These are phyloP conservation scores for Phialophora expanda DNA, from an alignment of 2,329 filamentous ascomycete genomes.

Conservation along the genomic window DNA sequence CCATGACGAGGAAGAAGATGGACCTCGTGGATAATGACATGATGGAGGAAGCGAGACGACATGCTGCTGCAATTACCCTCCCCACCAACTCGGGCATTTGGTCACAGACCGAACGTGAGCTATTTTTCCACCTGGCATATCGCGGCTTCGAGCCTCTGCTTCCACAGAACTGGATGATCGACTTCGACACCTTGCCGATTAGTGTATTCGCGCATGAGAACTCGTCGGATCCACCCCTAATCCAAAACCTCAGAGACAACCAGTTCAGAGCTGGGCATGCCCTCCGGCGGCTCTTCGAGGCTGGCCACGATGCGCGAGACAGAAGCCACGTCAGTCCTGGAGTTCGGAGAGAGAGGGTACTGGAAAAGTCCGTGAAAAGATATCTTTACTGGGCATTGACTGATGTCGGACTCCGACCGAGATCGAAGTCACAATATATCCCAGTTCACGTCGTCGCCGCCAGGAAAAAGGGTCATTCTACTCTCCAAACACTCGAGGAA, in stretches of 20 bases:
- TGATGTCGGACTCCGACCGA: constrained; percentile 53
- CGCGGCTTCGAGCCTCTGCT: constrained; percentile 63
- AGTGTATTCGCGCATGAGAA: constrained; percentile 55
- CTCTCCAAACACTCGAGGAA: constrained; percentile 49
- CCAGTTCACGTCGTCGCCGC: constrained; percentile 56
- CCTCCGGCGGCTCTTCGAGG: constrained; percentile 55
- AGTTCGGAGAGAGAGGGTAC: constrained; percentile 34
- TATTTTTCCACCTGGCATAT: constrained; percentile 60
- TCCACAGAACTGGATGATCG: constrained; percentile 57
- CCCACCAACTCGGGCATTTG: constrained; percentile 51
- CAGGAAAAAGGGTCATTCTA: constrained; percentile 48
- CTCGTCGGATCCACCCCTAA: constrained; percentile 50
- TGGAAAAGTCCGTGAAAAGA: constrained; percentile 46
- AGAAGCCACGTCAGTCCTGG: constrained; percentile 48
- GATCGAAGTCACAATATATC: constrained; percentile 42
- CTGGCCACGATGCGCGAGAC: constrained; percentile 60
- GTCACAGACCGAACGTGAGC: constrained; percentile 57
- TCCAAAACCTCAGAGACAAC: constrained; percentile 48
- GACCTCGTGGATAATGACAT: constrained; percentile 31
- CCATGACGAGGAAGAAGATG: constrained; percentile 15
- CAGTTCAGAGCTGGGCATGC: constrained; percentile 61
- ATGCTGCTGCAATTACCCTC: constrained; percentile 48
- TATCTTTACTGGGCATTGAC: constrained; percentile 61
- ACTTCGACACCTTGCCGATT: constrained; percentile 61
- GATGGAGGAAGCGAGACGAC: constrained; percentile 42